Evolutionary conservation across 2,329 filamentous ascomycete species (phyloP).

Genomic region (Fusarium annulatum): DNA sequence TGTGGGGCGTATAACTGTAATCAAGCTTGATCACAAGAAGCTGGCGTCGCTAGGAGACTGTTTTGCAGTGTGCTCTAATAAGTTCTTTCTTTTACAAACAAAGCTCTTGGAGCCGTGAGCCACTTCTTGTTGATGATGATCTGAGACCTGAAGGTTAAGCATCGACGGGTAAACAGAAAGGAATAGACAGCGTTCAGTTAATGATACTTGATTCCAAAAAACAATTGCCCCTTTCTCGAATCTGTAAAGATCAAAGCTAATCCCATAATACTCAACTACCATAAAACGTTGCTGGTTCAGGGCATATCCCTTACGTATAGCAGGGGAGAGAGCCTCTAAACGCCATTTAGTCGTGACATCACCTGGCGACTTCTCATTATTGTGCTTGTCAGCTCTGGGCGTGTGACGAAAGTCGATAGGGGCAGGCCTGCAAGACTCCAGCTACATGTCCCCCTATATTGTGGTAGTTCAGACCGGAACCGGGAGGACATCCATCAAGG

Average conservation of each 20-base stretch:
- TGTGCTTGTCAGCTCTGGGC: not conserved
- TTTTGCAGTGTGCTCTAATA: constrained; percentile 44
- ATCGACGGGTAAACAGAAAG: not conserved
- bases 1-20: constrained; percentile 49
- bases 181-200: not conserved
- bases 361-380: not conserved
- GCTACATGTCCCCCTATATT: not conserved
- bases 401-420: not conserved
- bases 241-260: not conserved
- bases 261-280: not conserved
- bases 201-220: not conserved
- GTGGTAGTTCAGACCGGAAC: not conserved
- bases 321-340: not conserved
- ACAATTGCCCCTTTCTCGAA: not conserved
- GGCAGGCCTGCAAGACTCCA: not conserved
- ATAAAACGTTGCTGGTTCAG: constrained; percentile 4
- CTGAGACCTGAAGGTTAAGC: constrained; percentile 44
- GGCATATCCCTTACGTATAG: constrained; percentile 7
- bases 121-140: constrained; percentile 50
- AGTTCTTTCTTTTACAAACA: constrained; percentile 51
- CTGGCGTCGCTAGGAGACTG: constrained; percentile 47
- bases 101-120: constrained; percentile 48
- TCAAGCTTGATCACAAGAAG: constrained; percentile 55
- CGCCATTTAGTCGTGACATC: constrained; percentile 7
- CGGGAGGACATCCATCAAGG: not conserved